These are phyloP conservation scores for Boletus edulis DNA, from an alignment of 768 basidiomycete species.

Conservation along the genomic window DNA sequence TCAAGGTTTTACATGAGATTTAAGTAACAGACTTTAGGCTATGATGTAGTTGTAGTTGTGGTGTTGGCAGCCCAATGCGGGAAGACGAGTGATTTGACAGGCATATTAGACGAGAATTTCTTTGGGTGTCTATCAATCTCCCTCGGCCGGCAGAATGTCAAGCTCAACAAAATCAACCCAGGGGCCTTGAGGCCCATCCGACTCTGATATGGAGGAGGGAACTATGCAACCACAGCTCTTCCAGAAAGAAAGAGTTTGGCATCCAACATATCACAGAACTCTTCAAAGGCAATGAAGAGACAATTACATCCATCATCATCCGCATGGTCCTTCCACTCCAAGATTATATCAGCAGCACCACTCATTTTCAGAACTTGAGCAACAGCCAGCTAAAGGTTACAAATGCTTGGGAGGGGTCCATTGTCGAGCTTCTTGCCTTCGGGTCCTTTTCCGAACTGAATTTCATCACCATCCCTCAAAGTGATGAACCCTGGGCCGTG, in stretches of 20 bases:
- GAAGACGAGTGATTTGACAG: no score
- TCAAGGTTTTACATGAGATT: no score
- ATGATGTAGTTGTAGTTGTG: no score
- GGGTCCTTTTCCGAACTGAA: not conserved
- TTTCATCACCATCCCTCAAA: conserved; percentile 4
- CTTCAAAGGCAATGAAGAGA: not conserved
- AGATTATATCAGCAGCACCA: conserved; percentile 5
- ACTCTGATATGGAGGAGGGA: no score
- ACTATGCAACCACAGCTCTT: not conserved
- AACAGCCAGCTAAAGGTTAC: conserved; percentile 2
- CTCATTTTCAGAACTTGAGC: conserved; percentile 7
- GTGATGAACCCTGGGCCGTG: not conserved
- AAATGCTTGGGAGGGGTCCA: not conserved
- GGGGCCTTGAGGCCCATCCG: no score
- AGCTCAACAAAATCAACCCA: no score
- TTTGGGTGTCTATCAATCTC: no score
- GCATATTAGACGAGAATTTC: no score
- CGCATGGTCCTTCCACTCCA: not conserved
- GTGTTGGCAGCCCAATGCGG: no score
- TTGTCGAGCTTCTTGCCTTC: not conserved
- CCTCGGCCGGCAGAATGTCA: no score
- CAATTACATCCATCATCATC: not conserved
- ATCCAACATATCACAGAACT: not conserved
- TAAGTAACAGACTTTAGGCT: no score
- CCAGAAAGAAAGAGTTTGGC: not conserved